Evolutionary conservation across 1,284 basidiomycete species (phyloP).

Genomic region (Blastosporella zonata): DNA sequence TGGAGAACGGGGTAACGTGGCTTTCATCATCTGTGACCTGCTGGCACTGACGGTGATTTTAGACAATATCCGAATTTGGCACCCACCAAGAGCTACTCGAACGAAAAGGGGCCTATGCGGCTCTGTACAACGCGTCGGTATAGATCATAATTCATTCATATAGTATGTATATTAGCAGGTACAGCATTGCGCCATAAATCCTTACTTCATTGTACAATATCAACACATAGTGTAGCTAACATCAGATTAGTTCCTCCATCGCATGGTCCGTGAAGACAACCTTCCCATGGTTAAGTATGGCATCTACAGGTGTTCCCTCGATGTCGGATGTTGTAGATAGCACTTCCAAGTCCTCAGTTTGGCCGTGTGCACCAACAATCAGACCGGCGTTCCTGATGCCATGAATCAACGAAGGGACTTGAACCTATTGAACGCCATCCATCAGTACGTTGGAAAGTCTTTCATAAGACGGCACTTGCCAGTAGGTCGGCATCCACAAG

Average conservation of each 20-base stretch:
- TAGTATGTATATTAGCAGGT: conserved; percentile 18
- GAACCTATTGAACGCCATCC: conserved; percentile 37
- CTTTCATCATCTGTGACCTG: conserved; percentile 14
- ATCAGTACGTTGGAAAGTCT: conserved; percentile 6
- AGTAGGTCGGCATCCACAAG: conserved; percentile 88
- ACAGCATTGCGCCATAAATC: conserved; percentile 15
- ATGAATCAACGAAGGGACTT: conserved; percentile 82
- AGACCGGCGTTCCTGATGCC: conserved; percentile 88
- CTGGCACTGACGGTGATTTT: conserved; percentile 9
- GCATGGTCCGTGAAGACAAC: conserved; percentile 64
- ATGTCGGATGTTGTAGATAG: conserved; percentile 39
- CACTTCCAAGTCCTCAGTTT: conserved; percentile 41
- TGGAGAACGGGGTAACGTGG: conserved; percentile 69
- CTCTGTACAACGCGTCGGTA: conserved; percentile 67
- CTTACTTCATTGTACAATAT: conserved; percentile 17
- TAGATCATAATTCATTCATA: conserved; percentile 28
- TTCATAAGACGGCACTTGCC: conserved; percentile 39
- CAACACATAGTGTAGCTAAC: conserved; percentile 6
- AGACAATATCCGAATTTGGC: conserved; percentile 80
- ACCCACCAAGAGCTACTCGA: conserved; percentile 71
- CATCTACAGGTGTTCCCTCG: conserved; percentile 60
- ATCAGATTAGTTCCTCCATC: conserved; percentile 42
- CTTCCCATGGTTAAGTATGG: conserved; percentile 57
- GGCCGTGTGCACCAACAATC: conserved; percentile 78
- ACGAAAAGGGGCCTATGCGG: conserved; percentile 62